A percentile compares a stretch with the other conserved stretches of the same genome.
Conservation (phyloP, 2,329 filamentous ascomycete species). For the Diaporthe ampelina region DNA sequence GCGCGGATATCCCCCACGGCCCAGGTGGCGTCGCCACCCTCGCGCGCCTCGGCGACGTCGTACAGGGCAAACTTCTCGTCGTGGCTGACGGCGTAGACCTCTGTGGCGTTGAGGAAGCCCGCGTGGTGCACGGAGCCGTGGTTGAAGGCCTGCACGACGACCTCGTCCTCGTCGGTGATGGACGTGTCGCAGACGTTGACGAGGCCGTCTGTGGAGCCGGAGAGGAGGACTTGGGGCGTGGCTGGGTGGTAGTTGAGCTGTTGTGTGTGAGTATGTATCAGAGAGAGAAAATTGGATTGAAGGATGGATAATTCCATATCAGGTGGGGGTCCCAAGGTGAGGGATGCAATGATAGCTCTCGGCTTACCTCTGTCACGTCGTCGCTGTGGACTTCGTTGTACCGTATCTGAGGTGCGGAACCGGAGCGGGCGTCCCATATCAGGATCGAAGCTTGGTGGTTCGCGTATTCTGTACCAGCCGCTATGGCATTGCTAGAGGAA, state of each 20-base stretch:
- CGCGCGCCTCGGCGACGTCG: conserved; percentile 74
- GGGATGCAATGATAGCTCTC: neutral
- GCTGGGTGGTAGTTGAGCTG: conserved; percentile 73
- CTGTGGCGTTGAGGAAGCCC: conserved; percentile 75
- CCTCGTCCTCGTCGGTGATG: conserved; percentile 81
- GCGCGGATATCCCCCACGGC: conserved; percentile 79
- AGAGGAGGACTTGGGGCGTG: conserved; percentile 74
- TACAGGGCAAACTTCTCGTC: conserved; percentile 85
- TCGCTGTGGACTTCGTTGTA: conserved; percentile 78
- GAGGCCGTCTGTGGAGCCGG: conserved; percentile 84
- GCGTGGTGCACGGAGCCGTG: conserved; percentile 82
- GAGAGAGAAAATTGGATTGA: neutral
- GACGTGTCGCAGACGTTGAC: conserved; percentile 82
- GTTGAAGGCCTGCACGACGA: conserved; percentile 83
- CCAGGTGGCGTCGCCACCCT: conserved; percentile 67
- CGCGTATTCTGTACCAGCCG: conserved; percentile 80
- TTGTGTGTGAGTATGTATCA: conserved; percentile 39
- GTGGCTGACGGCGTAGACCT: conserved; percentile 81
- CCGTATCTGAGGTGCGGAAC: conserved; percentile 61
- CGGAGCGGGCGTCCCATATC: conserved; percentile 73
- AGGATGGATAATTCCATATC: neutral
- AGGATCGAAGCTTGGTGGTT: conserved; percentile 73
- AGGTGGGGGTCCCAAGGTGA: too few species aligned
- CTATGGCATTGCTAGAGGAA: conserved; percentile 69
- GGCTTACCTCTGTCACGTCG: conserved; percentile 71